Base-by-base conservation (phyloP, 148 eudicot species). In the Arbutus unedo region DNA sequence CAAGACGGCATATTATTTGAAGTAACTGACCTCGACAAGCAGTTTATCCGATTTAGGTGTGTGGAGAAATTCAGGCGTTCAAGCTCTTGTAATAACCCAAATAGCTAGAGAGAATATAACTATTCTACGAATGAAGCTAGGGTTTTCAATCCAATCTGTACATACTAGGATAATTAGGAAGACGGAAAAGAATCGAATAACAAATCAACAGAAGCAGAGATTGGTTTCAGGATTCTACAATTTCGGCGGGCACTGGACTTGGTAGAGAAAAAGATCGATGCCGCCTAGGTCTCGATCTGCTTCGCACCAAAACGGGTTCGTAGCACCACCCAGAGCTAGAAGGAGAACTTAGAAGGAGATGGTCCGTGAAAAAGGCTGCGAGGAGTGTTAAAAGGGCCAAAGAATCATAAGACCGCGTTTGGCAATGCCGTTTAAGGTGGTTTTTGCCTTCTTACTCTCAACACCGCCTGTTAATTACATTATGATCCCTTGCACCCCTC, bases 211-310 rank as follows among this genome's bases (percentile, higher is more conserved):
- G 6, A n/a, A 60, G 31, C 8, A 16, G 59, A 16, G 59, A 55
- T 16, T 16, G n/a, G 66, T 60, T 60, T 7, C 25, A 60, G 66
- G 10, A 60, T 8, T 16, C n/a, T 60, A 60, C 66, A 60, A 21
- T 10, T 47, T 73, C 7, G n/a, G 43, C 23, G 10, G 25, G 53
- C 2, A 49, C 31, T 4, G 18, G 41, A 31, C 14, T 25, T n/a
- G 41, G 56, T 13, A 11, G 14, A 38, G 53, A 54, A 75, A 50
- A 15, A 75, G 57, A 75, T 50, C 14, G 78, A 49, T 50, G 41
- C 78, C 78, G 57, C 78, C 38, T 48, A 47, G 7, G 55, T 74
- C 13, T 49, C 31, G 77, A 74, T 74, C 41, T n/a, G 77, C 8
- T 14, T 49, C 19, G n/a, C 75, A 44, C 51, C 16, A 6, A 11